Evolutionary conservation across 2,329 filamentous ascomycete species (phyloP).

Genomic region (Pseudonectria foliicola): DNA sequence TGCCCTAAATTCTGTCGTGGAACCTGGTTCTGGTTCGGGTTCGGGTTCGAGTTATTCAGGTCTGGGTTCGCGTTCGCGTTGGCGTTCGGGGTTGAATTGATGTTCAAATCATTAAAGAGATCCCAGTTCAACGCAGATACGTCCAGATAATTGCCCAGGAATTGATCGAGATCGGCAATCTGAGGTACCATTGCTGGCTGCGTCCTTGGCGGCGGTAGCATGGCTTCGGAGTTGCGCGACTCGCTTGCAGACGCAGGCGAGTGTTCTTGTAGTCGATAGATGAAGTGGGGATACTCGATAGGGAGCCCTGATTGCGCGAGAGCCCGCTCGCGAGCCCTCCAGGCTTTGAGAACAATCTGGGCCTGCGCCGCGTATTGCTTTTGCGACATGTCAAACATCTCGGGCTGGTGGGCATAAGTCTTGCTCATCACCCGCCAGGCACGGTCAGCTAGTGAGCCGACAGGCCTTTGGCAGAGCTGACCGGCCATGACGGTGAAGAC

Average conservation of each 20-base stretch:
- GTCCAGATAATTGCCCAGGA: slow-evolving; percentile 38
- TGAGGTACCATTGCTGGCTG: slow-evolving; percentile 22
- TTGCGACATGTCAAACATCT: slow-evolving; percentile 42
- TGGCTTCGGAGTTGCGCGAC: slow-evolving; percentile 21
- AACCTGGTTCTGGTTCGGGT: too few relatives aligned
- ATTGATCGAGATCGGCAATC: slow-evolving; percentile 33
- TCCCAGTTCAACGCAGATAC: slow-evolving; percentile 39
- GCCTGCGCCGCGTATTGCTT: slow-evolving; percentile 39
- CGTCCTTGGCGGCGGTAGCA: slow-evolving; percentile 18
- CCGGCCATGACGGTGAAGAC: slow-evolving; percentile 49
- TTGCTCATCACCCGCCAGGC: slow-evolving; percentile 43
- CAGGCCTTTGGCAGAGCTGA: slow-evolving; percentile 42
- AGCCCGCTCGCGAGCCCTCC: slow-evolving; percentile 42
- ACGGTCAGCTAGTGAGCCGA: slow-evolving; percentile 44
- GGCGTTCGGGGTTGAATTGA: too few relatives aligned
- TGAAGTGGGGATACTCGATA: slow-evolving; percentile 37
- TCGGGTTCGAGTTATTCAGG: too few relatives aligned
- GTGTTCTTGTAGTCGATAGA: slow-evolving; percentile 36
- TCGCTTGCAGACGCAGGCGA: slow-evolving; percentile 32
- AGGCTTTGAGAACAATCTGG: slow-evolving; percentile 43
- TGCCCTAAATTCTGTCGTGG: too few relatives aligned
- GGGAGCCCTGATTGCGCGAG: slow-evolving; percentile 29
- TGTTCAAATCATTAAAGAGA: slow-evolving; percentile 31
- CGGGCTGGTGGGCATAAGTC: slow-evolving; percentile 42
- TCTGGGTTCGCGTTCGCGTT: too few relatives aligned